A percentile compares a stretch with the other conserved stretches of the same genome.
phyloP scores from a whole-genome alignment of 352 stramenopile species.

The Halophytophthora batemanensis region DNA sequence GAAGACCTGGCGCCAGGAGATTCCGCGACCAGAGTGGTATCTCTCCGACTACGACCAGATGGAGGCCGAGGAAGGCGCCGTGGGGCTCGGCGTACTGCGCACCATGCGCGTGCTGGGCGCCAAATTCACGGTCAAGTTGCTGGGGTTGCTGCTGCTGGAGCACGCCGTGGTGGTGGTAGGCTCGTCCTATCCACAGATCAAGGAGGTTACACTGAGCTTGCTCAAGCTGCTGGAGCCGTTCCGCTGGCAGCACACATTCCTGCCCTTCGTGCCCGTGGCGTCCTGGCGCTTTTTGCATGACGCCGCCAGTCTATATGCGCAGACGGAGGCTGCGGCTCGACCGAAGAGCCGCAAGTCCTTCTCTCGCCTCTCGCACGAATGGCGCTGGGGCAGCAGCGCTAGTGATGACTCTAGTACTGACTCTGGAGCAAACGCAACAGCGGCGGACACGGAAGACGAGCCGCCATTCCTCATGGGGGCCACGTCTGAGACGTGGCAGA shows the following conservation, averaged over 20 bases:
- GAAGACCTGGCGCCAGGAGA: conserved; percentile 52
- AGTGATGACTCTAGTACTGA: conserved; percentile 10
- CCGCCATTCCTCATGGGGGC: conserved; percentile 67
- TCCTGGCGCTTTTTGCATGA: conserved; percentile 76
- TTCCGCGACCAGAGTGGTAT: conserved; percentile 76
- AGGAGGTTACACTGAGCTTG: conserved; percentile 69
- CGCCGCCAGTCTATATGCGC: conserved; percentile 48
- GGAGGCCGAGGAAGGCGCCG: conserved; percentile 38
- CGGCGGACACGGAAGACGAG: conserved; percentile 31
- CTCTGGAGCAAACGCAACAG: not conserved
- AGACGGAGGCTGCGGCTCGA: conserved; percentile 46
- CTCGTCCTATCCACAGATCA: conserved; percentile 67
- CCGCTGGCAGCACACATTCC: conserved; percentile 72
- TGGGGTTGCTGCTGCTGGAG: conserved; percentile 70
- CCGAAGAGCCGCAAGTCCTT: conserved; percentile 60
- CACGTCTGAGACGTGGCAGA: conserved; percentile 67
- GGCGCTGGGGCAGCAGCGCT: conserved; percentile 52
- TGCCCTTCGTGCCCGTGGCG: conserved; percentile 70
- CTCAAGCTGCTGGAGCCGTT: conserved; percentile 78
- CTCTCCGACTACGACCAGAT: conserved; percentile 56
- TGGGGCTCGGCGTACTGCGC: conserved; percentile 40
- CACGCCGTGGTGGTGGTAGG: conserved; percentile 73
- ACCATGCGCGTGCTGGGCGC: conserved; percentile 62
- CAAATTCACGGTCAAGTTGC: conserved; percentile 68
- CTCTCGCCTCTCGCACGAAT: conserved; percentile 54